Percentiles rank a stretch among this genome's conserved stretches.
These are phyloP conservation scores for Polygonum aviculare DNA, from an alignment of 148 eudicot species.

Conservation along the genomic window DNA sequence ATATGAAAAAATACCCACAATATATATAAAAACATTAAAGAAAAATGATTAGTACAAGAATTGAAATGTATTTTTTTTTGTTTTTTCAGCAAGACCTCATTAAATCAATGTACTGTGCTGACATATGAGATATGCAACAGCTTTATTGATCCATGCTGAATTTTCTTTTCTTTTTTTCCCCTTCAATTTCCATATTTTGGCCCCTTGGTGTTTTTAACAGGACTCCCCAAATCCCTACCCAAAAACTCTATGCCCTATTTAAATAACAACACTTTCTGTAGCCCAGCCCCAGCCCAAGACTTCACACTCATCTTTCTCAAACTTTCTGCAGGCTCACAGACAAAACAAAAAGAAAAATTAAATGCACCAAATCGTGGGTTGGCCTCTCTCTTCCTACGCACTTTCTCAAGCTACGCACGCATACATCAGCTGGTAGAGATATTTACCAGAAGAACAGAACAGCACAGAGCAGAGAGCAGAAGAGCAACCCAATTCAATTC, in stretches of 20 bases:
- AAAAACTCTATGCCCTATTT: not conserved
- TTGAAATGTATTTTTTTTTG: not conserved
- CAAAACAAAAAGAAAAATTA: not conserved
- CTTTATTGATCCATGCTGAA: conserved; percentile 42
- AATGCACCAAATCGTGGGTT: not conserved
- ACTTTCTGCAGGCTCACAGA: not conserved
- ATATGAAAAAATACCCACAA: not conserved
- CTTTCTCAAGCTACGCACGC: conserved; percentile 88
- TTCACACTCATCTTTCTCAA: conserved; percentile 30
- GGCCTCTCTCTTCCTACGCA: not conserved
- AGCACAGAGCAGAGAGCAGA: not conserved
- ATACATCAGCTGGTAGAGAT: conserved; percentile 20
- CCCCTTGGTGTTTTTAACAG: not conserved
- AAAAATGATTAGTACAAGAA: conserved; percentile 9
- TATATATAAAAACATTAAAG: not conserved
- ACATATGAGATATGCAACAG: conserved; percentile 48
- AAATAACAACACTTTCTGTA: conserved; percentile 7
- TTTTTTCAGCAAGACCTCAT: conserved; percentile 1
- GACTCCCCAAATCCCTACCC: not conserved
- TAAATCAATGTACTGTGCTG: conserved; percentile 41
- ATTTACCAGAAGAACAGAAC: not conserved
- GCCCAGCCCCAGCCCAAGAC: conserved; percentile 34
- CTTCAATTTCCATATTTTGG: not conserved
- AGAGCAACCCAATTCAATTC: not conserved
- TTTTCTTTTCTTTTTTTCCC: conserved; percentile 18